Evolutionary conservation across 352 stramenopile species (phyloP).

Genomic region (Saprolegnia diclina): DNA sequence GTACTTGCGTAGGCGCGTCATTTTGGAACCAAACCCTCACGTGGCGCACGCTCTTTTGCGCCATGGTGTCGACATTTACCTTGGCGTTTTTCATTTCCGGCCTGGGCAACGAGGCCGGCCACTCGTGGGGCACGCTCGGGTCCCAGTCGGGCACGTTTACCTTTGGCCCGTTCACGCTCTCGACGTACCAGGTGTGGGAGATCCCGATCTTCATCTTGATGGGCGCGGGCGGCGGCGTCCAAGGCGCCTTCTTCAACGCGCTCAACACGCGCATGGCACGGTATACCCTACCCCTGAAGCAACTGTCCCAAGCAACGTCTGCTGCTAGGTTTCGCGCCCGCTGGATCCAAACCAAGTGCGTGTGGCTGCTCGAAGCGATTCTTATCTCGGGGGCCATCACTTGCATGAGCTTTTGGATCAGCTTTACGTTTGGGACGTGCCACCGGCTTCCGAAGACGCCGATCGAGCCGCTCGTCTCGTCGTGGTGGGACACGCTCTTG

Average conservation of each 20-base stretch:
- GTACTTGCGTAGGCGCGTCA: slow-evolving; percentile 56
- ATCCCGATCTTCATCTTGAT: slow-evolving; percentile 85
- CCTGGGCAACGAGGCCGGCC: slow-evolving; percentile 49
- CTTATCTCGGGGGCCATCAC: slow-evolving; percentile 55
- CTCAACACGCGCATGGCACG: slow-evolving; percentile 48
- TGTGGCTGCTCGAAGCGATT: slow-evolving; percentile 56
- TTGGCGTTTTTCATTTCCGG: slow-evolving; percentile 70
- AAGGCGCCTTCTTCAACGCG: slow-evolving; percentile 80
- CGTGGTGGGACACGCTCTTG: not conserved
- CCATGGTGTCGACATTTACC: slow-evolving; percentile 84
- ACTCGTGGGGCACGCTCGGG: slow-evolving; percentile 66
- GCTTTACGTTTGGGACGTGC: slow-evolving; percentile 63
- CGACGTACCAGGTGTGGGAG: slow-evolving; percentile 80
- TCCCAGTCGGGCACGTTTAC: slow-evolving; percentile 68
- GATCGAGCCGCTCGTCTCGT: not conserved
- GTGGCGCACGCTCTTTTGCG: slow-evolving; percentile 81
- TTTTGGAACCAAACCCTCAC: slow-evolving; percentile 84
- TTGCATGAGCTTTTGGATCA: slow-evolving; percentile 52
- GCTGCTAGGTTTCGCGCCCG: slow-evolving; percentile 40
- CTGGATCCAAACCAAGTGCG: slow-evolving; percentile 50
- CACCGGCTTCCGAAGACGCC: slow-evolving; percentile 37
- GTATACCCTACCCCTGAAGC: not conserved
- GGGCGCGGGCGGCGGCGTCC: slow-evolving; percentile 70
- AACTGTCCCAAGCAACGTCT: not conserved
- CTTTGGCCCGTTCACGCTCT: slow-evolving; percentile 60